Percentiles rank a stretch among this genome's conserved stretches.
Evolutionary conservation across 1,139 yeast genomes (phyloP).

Genomic region (Geotrichum australiense): DNA sequence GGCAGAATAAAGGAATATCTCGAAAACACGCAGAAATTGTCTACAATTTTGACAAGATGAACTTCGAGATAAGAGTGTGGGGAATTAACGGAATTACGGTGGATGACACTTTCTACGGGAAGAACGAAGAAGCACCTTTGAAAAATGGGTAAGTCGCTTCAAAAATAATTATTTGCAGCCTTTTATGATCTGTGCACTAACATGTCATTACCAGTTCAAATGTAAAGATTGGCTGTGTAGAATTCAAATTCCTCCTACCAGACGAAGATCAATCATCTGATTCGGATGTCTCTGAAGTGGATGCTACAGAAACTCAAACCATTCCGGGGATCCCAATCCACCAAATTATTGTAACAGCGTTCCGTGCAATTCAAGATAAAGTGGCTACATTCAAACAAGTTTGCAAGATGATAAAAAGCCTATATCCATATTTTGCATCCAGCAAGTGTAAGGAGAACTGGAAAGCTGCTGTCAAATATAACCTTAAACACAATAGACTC

Average conservation of each 20-base stretch:
- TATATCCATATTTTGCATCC: constrained; percentile 4
- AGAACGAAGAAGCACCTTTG: constrained; percentile 83
- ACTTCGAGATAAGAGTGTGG: constrained; percentile 81
- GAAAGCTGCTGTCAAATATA: constrained; percentile 6
- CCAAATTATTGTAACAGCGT: constrained; percentile 2
- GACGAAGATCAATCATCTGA: constrained; percentile 1
- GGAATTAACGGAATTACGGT: constrained; percentile 97
- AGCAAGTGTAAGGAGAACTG: constrained; percentile 3
- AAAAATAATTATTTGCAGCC: not conserved
- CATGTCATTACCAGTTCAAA: constrained; percentile 45
- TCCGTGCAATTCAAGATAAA: not conserved
- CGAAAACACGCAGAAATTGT: constrained; percentile 90
- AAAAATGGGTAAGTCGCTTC: constrained; percentile 40
- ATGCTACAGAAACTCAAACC: not conserved
- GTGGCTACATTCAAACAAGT: not conserved
- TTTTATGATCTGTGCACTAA: constrained; percentile 8
- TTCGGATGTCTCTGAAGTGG: not conserved
- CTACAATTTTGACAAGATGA: constrained; percentile 89
- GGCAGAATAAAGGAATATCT: constrained; percentile 81
- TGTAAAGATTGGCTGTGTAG: constrained; percentile 88
- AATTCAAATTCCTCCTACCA: constrained; percentile 81
- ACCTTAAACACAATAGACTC: constrained; percentile 4
- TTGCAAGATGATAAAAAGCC: not conserved
- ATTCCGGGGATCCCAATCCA: constrained; percentile 4
- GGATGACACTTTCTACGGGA: constrained; percentile 78